These are phyloP conservation scores for Talaromyces funiculosus DNA, from an alignment of 2,329 filamentous ascomycete species.

Conservation along the genomic window DNA sequence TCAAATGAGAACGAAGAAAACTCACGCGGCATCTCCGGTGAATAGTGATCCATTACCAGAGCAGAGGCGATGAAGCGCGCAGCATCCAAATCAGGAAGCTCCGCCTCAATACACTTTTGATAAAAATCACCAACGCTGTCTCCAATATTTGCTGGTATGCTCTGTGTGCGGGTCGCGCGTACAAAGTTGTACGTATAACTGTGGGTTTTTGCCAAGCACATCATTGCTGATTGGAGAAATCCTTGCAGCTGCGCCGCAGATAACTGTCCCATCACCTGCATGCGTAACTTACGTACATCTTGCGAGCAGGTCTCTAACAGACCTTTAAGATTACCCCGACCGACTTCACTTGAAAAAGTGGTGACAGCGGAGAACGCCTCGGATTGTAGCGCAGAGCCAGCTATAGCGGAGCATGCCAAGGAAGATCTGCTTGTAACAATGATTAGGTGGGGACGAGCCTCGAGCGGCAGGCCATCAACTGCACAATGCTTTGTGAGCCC, in stretches of 20 bases:
- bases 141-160: neutral
- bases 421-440: neutral
- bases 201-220: neutral
- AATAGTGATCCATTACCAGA: constrained; percentile 22
- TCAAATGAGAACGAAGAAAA: neutral
- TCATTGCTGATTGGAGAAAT: neutral
- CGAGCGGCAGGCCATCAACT: neutral
- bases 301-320: neutral
- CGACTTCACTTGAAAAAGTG: neutral
- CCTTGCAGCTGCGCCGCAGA: neutral
- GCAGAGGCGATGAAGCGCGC: constrained; percentile 14
- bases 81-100: neutral
- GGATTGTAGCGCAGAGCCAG: neutral
- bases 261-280: neutral
- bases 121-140: neutral
- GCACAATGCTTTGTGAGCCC: neutral
- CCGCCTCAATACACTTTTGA: neutral
- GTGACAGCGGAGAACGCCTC: neutral
- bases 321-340: neutral
- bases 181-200: neutral
- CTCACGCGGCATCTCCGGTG: constrained; percentile 15
- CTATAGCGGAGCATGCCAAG: neutral
- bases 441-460: neutral
- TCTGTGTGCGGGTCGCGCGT: neutral
- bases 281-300: neutral